Conservation (phyloP, 2,329 filamentous ascomycete genomes). For the Furcasterigmium furcatum region DNA sequence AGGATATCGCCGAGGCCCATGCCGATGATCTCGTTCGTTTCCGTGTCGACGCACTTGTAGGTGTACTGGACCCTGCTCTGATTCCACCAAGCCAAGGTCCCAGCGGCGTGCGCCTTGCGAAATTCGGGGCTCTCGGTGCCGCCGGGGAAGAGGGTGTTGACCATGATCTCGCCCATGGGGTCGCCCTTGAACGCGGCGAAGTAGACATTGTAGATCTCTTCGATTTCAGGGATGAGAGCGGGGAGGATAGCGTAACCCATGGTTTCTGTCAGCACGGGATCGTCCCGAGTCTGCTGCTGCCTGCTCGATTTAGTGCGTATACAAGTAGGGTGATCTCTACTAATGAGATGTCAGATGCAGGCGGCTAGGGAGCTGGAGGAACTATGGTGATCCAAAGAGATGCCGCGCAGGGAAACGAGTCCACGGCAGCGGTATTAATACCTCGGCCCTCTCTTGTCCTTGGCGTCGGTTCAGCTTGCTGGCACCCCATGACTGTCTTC, state of each 20-base stretch:
- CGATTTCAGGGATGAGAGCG: constrained; percentile 42
- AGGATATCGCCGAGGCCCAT: constrained; percentile 44
- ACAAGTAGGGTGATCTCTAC: too few relatives aligned
- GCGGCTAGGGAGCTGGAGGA: too few relatives aligned
- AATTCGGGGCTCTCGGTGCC: constrained; percentile 30
- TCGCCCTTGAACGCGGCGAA: constrained; percentile 39
- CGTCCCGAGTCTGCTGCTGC: too few relatives aligned
- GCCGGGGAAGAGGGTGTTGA: constrained; percentile 36
- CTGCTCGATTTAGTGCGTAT: too few relatives aligned
- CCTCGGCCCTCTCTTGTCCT: too few relatives aligned
- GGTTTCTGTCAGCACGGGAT: constrained; percentile 4
- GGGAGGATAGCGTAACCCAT: constrained; percentile 40
- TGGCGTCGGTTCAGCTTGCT: too few relatives aligned
- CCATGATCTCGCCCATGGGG: constrained; percentile 32
- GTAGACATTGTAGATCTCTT: constrained; percentile 41
- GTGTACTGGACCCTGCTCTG: constrained; percentile 38
- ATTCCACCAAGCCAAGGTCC: constrained; percentile 35
- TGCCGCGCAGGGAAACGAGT: too few relatives aligned
- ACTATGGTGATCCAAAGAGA: too few relatives aligned
- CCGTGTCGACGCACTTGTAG: constrained; percentile 41
- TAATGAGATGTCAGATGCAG: too few relatives aligned
- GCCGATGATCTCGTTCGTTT: constrained; percentile 38
- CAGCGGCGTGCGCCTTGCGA: constrained; percentile 37
- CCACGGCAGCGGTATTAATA: too few relatives aligned
- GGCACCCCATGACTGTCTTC: too few relatives aligned